Percentiles rank a stretch among this genome's conserved stretches.
Conservation (phyloP, 805 yeast genomes). For the Ogataea parapolymorpha region DNA sequence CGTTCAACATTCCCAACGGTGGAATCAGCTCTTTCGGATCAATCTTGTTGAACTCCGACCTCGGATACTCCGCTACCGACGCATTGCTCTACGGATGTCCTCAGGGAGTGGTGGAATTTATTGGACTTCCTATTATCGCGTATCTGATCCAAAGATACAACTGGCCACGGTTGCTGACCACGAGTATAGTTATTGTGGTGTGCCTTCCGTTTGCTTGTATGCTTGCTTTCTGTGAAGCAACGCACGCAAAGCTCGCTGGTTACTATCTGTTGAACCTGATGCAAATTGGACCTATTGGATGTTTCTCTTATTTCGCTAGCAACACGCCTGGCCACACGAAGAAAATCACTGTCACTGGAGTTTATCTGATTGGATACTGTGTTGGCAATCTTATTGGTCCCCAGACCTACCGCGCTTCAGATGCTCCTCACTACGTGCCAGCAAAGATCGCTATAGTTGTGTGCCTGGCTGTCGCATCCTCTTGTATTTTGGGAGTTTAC, state of each 20-base stretch:
- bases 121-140: slow-evolving; percentile 25
- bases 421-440: slow-evolving; percentile 43
- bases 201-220: slow-evolving; percentile 28
- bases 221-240: slow-evolving; percentile 26
- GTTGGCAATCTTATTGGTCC: slow-evolving; percentile 69
- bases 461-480: slow-evolving; percentile 33
- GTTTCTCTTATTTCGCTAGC: slow-evolving; percentile 19
- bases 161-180: slow-evolving; percentile 30
- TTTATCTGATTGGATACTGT: slow-evolving; percentile 58
- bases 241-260: slow-evolving; percentile 29
- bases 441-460: slow-evolving; percentile 42
- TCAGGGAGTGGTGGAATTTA: slow-evolving; percentile 35
- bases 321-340: slow-evolving; percentile 71
- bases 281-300: slow-evolving; percentile 21
- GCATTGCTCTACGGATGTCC: slow-evolving; percentile 36
- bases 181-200: slow-evolving; percentile 22
- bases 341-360: slow-evolving; percentile 52
- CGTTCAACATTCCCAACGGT: slow-evolving; percentile 52
- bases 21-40: slow-evolving; percentile 47
- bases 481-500: slow-evolving; percentile 8
- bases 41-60: slow-evolving; percentile 39
- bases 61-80: slow-evolving; percentile 27
- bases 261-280: slow-evolving; percentile 18
- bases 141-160: slow-evolving; percentile 21
- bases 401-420: slow-evolving; percentile 55